Evolutionary conservation across 2,329 filamentous ascomycete species (phyloP).

Genomic region (Aspergillus thermomutatus): DNA sequence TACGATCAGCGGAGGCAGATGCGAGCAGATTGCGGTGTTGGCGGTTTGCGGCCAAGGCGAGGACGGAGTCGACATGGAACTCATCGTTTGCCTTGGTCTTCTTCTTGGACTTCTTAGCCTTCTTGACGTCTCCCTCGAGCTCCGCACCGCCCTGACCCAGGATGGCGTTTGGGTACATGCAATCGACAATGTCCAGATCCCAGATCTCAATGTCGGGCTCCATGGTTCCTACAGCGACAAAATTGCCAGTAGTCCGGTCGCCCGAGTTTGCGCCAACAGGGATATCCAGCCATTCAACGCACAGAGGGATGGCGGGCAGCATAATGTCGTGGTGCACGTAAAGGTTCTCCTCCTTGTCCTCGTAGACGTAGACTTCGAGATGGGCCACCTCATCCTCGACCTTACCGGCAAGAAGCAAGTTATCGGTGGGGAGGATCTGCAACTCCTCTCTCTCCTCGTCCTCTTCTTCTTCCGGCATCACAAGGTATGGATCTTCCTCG

Average conservation of each 20-base stretch:
- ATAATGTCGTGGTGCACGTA: constrained; percentile 99
- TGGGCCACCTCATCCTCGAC: constrained; percentile 97
- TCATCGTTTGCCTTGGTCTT: constrained; percentile 85
- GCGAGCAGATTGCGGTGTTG: constrained; percentile 92
- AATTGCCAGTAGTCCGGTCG: constrained; percentile 73
- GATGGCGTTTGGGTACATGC: constrained; percentile 97
- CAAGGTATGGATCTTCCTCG: constrained; percentile 95
- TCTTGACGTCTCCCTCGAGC: constrained; percentile 48
- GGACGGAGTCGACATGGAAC: constrained; percentile 90
- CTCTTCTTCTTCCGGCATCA: constrained; percentile 73
- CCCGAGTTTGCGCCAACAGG: constrained; percentile 72
- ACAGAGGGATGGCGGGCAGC: constrained; percentile 93
- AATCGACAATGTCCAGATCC: constrained; percentile 93
- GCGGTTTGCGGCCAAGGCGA: constrained; percentile 87
- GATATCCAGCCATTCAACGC: constrained; percentile 91
- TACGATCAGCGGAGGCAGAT: constrained; percentile 93
- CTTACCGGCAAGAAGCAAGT: constrained; percentile 85
- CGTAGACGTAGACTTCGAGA: constrained; percentile 95
- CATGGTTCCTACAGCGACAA: constrained; percentile 93
- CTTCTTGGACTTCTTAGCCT: constrained; percentile 85
- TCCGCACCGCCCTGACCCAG: constrained; percentile 68
- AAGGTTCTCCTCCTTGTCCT: constrained; percentile 90
- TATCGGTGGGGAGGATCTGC: constrained; percentile 89
- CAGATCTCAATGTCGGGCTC: constrained; percentile 98
- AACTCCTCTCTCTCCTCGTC: constrained; percentile 91